Evolutionary conservation across 371 early-diverging fungal species (phyloP).

Genomic region (Gilbertella persicaria): DNA sequence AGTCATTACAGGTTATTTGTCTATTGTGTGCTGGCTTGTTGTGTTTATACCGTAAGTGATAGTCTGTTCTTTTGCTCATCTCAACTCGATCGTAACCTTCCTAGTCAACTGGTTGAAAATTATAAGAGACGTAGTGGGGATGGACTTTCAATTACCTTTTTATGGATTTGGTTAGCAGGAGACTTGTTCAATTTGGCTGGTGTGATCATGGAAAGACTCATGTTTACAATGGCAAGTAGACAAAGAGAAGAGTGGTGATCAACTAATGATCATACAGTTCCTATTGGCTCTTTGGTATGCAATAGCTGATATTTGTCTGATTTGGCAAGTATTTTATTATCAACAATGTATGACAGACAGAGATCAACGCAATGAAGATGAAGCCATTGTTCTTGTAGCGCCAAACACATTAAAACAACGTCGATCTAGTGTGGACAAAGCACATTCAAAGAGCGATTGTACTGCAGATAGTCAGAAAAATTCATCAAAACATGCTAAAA

Average conservation of each 20-base stretch:
- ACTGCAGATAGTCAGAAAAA: too few species aligned
- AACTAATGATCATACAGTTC: slow-evolving; percentile 23
- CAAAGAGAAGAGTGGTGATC: too few species aligned
- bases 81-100: slow-evolving; percentile 4
- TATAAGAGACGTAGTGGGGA: slow-evolving; percentile 52
- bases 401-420: slow-evolving; percentile 4
- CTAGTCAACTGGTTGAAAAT: slow-evolving; percentile 57
- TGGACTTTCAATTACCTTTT: slow-evolving; percentile 61
- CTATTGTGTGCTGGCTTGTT: slow-evolving; percentile 57
- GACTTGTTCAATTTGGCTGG: slow-evolving; percentile 76
- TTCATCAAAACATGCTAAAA: background rate
- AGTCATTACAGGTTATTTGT: slow-evolving; percentile 35
- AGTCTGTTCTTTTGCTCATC: background rate
- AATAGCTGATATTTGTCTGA: slow-evolving; percentile 38
- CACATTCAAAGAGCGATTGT: too few species aligned
- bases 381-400: slow-evolving; percentile 1
- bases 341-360: slow-evolving; percentile 27
- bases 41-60: slow-evolving; percentile 52
- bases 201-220: slow-evolving; percentile 65
- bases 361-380: slow-evolving; percentile 28
- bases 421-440: background rate
- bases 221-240: slow-evolving; percentile 62
- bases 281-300: slow-evolving; percentile 40
- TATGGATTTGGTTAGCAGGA: slow-evolving; percentile 75
- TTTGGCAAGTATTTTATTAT: slow-evolving; percentile 48